phyloP scores from a whole-genome alignment of 768 basidiomycete species.

The Mycena haematopus region DNA sequence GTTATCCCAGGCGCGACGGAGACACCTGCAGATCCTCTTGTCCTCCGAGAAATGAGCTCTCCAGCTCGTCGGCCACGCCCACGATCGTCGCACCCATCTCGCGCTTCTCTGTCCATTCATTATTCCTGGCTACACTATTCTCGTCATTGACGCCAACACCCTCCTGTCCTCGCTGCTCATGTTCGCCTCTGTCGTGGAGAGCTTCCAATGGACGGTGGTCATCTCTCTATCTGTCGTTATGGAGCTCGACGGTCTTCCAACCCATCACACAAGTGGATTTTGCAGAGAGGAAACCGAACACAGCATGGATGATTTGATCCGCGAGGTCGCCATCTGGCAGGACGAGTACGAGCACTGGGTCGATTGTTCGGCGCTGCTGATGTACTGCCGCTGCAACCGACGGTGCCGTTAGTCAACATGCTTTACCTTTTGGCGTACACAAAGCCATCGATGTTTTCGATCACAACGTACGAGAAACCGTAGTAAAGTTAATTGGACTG shows the following conservation, averaged over 20 bases:
- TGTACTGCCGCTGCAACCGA: too few relatives aligned
- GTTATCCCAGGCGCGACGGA: slow-evolving; percentile 66
- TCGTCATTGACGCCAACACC: slow-evolving; percentile 96
- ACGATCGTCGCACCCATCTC: slow-evolving; percentile 40
- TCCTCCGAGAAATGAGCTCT: slow-evolving; percentile 47
- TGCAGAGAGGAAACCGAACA: slow-evolving; percentile 57
- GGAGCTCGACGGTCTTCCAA: slow-evolving; percentile 89
- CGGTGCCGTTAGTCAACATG: too few relatives aligned
- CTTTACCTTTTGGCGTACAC: too few relatives aligned
- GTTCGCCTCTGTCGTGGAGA: slow-evolving; percentile 79
- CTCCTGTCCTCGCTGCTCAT: slow-evolving; percentile 82
- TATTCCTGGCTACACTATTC: slow-evolving; percentile 85
- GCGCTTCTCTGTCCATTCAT: slow-evolving; percentile 63
- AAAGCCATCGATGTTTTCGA: too few relatives aligned
- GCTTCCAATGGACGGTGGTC: slow-evolving; percentile 83
- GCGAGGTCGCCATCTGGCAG: too few relatives aligned
- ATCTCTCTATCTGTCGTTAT: slow-evolving; percentile 95
- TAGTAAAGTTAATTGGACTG: too few relatives aligned
- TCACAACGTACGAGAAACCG: too few relatives aligned
- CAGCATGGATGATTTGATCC: slow-evolving; percentile 96
- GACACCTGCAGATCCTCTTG: slow-evolving; percentile 75
- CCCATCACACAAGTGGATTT: slow-evolving; percentile 72
- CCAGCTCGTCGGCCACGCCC: slow-evolving; percentile 35
- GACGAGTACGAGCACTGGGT: too few relatives aligned
- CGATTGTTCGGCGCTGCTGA: too few relatives aligned